Conservation (phyloP, 257 asterid species). For the Capsicum chinense region DNA sequence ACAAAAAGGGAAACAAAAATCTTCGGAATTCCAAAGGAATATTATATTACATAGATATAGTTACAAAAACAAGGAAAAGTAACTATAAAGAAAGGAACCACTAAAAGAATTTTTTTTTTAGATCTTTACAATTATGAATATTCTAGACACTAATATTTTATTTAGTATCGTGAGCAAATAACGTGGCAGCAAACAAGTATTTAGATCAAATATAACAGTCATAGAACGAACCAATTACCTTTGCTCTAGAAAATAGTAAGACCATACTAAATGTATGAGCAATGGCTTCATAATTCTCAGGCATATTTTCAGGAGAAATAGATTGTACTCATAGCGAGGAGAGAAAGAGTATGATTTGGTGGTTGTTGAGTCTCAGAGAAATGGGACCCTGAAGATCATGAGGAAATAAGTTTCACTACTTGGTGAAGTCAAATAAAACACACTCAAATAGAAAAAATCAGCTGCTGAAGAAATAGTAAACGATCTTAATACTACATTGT, state of each 20-base stretch:
- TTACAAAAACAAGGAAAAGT: not conserved
- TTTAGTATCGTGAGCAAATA: constrained; percentile 1
- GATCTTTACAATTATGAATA: not conserved
- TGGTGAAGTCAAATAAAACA: constrained; percentile 17
- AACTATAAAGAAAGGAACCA: not conserved
- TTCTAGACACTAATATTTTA: not conserved
- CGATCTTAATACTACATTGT: not conserved
- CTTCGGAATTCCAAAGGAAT: not conserved
- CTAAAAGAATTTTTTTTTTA: not conserved
- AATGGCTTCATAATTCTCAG: constrained; percentile 93
- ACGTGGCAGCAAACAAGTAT: not conserved
- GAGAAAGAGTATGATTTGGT: constrained; percentile 77
- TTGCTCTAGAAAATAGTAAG: constrained; percentile 82
- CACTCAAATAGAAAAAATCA: not conserved
- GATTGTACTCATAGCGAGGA: constrained; percentile 92
- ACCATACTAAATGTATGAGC: constrained; percentile 92
- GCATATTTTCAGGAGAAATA: constrained; percentile 75
- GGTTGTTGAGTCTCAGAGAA: constrained; percentile 90
- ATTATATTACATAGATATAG: constrained; percentile 12
- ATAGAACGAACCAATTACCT: constrained; percentile 55
- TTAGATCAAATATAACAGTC: constrained; percentile 5
- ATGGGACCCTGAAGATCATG: constrained; percentile 58
- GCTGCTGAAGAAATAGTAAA: not conserved
- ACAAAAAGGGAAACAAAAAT: constrained; percentile 1
- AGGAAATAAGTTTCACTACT: constrained; percentile 25